Evolutionary conservation across 768 basidiomycete genomes (phyloP).

Genomic region (Suillus subalutaceus): DNA sequence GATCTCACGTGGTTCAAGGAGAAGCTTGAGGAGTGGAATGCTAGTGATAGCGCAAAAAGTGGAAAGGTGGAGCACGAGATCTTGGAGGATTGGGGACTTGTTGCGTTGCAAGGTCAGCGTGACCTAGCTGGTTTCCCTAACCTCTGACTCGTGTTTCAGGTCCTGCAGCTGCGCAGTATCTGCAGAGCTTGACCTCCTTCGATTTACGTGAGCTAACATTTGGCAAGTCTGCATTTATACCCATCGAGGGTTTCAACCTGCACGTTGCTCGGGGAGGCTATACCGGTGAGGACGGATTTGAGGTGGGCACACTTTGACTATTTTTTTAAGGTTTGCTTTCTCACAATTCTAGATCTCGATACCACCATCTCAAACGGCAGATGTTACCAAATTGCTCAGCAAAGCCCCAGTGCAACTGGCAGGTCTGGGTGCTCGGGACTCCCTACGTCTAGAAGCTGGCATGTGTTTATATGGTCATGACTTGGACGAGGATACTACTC

Average conservation of each 20-base stretch:
- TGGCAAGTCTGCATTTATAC: constrained; percentile 80
- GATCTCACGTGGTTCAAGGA: constrained; percentile 79
- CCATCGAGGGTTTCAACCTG: constrained; percentile 60
- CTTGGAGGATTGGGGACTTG: constrained; percentile 81
- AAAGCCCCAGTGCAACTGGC: constrained; percentile 73
- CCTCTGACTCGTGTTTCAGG: constrained; percentile 44
- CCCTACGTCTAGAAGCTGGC: constrained; percentile 92
- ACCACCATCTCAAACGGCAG: constrained; percentile 73
- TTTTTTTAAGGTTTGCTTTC: constrained; percentile 7
- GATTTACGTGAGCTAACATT: constrained; percentile 80
- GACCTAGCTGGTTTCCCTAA: not conserved
- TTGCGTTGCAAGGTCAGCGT: constrained; percentile 83
- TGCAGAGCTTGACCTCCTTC: constrained; percentile 76
- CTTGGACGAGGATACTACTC: constrained; percentile 82
- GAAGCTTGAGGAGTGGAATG: constrained; percentile 81
- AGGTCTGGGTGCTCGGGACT: constrained; percentile 92
- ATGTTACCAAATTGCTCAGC: constrained; percentile 66
- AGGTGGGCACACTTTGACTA: constrained; percentile 50
- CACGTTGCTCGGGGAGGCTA: constrained; percentile 96
- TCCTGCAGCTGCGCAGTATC: constrained; percentile 77
- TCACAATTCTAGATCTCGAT: constrained; percentile 74
- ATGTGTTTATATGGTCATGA: constrained; percentile 98
- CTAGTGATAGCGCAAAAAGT: constrained; percentile 44
- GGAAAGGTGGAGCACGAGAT: constrained; percentile 81
- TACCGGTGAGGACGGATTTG: constrained; percentile 98